Percentiles rank a stretch among this genome's conserved stretches.
phyloP scores from a whole-genome alignment of 192 early-diverging fungal species.

The Entomortierella parvispora region DNA sequence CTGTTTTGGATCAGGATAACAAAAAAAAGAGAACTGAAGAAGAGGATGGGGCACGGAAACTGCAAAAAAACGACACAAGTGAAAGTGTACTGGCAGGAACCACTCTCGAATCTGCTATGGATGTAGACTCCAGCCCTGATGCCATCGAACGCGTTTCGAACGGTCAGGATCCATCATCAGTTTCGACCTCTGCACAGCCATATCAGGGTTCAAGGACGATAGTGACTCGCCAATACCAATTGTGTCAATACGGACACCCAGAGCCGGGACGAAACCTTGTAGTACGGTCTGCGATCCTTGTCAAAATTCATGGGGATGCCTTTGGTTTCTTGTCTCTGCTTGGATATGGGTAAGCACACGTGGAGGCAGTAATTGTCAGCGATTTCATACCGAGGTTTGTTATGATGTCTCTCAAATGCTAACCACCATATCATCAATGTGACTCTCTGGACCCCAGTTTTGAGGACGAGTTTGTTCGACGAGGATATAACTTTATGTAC shows the following conservation, averaged over 20 bases:
- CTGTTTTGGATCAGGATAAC: constrained; percentile 8
- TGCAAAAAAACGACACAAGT: neutral
- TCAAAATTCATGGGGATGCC: constrained; percentile 49
- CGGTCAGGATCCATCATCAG: no score
- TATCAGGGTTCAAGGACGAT: constrained; percentile 12
- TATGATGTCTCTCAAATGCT: no score
- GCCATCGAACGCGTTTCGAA: no score
- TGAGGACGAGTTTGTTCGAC: constrained; percentile 46
- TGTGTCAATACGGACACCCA: constrained; percentile 49
- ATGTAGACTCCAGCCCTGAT: no score
- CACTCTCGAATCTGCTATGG: neutral
- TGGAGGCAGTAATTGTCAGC: no score
- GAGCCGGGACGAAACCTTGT: constrained; percentile 43
- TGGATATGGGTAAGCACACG: constrained; percentile 27
- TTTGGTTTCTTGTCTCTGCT: constrained; percentile 38
- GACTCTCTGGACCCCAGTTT: constrained; percentile 4
- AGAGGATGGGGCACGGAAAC: neutral
- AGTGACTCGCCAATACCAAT: constrained; percentile 30
- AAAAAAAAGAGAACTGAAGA: neutral
- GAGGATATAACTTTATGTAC: constrained; percentile 50
- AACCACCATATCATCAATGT: no score
- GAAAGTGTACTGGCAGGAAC: neutral
- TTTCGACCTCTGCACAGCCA: neutral
- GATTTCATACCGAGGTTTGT: no score
- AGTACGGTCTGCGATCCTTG: constrained; percentile 42